phyloP scores from a whole-genome alignment of 768 basidiomycete genomes.

The Russula virescens region DNA sequence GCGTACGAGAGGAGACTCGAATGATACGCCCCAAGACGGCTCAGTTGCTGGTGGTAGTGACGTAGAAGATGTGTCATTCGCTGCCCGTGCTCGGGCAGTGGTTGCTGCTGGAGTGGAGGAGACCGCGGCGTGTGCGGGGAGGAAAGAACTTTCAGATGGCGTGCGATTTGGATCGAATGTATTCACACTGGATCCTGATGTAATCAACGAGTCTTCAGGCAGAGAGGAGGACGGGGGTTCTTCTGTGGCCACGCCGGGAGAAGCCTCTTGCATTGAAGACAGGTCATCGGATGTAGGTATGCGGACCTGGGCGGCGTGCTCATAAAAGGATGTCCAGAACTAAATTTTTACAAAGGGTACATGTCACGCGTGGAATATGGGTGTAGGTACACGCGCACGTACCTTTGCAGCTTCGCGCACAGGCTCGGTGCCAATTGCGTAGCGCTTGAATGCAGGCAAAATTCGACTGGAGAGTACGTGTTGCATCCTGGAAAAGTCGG shows the following conservation, averaged over 20 bases:
- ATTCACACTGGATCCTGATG: constrained; percentile 10
- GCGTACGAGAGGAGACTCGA: constrained; percentile 69
- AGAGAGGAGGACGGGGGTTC: not conserved
- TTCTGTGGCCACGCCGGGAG: constrained; percentile 13
- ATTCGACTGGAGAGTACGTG: constrained; percentile 73
- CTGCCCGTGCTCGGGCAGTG: not conserved
- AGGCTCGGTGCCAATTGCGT: constrained; percentile 80
- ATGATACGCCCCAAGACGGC: constrained; percentile 64
- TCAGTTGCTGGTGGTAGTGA: constrained; percentile 25
- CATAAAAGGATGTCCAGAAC: constrained; percentile 98
- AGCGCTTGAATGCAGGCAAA: constrained; percentile 85
- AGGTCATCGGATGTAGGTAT: constrained; percentile 71
- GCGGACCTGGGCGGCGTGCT: constrained; percentile 83
- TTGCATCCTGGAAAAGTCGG: constrained; percentile 88
- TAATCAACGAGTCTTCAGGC: constrained; percentile 18
- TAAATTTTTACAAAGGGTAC: constrained; percentile 28
- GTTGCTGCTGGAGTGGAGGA: constrained; percentile 70
- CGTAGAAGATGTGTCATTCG: constrained; percentile 5
- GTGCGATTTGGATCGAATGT: constrained; percentile 41
- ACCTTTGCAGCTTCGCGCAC: constrained; percentile 90
- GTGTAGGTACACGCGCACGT: not conserved
- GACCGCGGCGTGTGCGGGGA: constrained; percentile 62
- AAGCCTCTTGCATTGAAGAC: constrained; percentile 30
- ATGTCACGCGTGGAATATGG: not conserved
- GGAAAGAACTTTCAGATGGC: constrained; percentile 65